Percentiles rank a stretch among this genome's conserved stretches.
phyloP scores from a whole-genome alignment of 2,329 filamentous ascomycete genomes.

The Coniochaeta sp. region DNA sequence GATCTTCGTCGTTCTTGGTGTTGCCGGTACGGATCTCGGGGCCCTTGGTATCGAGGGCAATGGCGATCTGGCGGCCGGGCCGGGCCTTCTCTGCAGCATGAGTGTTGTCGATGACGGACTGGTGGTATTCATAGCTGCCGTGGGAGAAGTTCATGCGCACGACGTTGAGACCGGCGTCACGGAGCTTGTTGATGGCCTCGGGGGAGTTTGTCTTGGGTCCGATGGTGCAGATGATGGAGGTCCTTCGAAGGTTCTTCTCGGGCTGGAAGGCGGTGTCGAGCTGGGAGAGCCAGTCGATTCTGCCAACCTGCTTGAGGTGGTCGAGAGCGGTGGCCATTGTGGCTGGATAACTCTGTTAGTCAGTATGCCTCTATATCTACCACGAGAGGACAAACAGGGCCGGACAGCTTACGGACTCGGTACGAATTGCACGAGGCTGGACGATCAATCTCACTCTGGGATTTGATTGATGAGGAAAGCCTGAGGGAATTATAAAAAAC shows the following conservation, averaged over 20 bases:
- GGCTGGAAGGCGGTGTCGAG: slow-evolving; percentile 88
- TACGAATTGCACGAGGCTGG: background rate
- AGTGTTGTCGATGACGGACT: slow-evolving; percentile 95
- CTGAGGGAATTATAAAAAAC: background rate
- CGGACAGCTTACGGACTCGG: background rate
- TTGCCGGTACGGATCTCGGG: slow-evolving; percentile 57
- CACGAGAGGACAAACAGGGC: background rate
- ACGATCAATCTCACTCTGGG: background rate
- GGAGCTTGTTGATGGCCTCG: slow-evolving; percentile 92
- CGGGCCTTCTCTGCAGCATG: slow-evolving; percentile 75
- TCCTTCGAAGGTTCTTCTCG: slow-evolving; percentile 85
- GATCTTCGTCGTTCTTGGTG: slow-evolving; percentile 69
- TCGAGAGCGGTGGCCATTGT: slow-evolving; percentile 67
- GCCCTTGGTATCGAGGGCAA: slow-evolving; percentile 75
- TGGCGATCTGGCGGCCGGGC: slow-evolving; percentile 81
- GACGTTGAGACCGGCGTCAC: slow-evolving; percentile 87
- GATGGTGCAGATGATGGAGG: slow-evolving; percentile 98
- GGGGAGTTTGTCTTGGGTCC: slow-evolving; percentile 98
- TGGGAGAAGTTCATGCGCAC: slow-evolving; percentile 99
- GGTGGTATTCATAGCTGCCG: slow-evolving; percentile 82
- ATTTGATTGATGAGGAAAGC: background rate
- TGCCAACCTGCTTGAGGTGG: slow-evolving; percentile 72
- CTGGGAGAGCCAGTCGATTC: slow-evolving; percentile 57
- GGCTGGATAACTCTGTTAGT: background rate
- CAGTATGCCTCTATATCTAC: background rate